phyloP scores from a whole-genome alignment of 2,329 filamentous ascomycete genomes.

The Aureobasidium mangrovei region DNA sequence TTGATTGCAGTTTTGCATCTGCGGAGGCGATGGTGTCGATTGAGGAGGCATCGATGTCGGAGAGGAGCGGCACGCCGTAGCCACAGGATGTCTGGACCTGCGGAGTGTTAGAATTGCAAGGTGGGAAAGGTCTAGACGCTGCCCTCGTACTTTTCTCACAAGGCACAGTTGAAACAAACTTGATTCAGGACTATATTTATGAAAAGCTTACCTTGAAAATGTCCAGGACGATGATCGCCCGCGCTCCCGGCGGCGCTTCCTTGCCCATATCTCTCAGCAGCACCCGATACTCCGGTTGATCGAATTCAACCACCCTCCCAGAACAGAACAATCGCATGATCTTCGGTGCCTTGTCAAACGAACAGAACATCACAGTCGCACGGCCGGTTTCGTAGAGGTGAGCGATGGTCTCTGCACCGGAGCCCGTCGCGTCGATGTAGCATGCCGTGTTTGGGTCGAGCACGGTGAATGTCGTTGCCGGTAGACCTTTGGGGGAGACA shows the following conservation, averaged over 20 bases:
- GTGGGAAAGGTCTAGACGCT: background rate
- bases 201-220: conserved; percentile 46
- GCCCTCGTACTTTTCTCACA: too few species aligned
- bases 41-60: background rate
- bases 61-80: conserved; percentile 51
- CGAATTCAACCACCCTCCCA: conserved; percentile 52
- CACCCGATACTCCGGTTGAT: conserved; percentile 36
- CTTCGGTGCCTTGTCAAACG: conserved; percentile 50
- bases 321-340: conserved; percentile 58
- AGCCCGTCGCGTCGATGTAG: conserved; percentile 67
- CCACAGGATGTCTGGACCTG: conserved; percentile 57
- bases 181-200: background rate
- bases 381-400: conserved; percentile 71
- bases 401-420: conserved; percentile 65
- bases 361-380: conserved; percentile 65
- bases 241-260: conserved; percentile 37
- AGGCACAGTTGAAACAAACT: too few species aligned
- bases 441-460: conserved; percentile 51
- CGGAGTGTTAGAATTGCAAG: background rate
- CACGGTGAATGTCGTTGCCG: conserved; percentile 53
- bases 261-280: conserved; percentile 36
- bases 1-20: conserved; percentile 21
- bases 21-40: conserved; percentile 16
- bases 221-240: conserved; percentile 53
- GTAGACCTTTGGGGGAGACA: conserved; percentile 64